Evolutionary conservation across 2,329 filamentous ascomycete genomes (phyloP).

Genomic region (Clarireedia hainanense): DNA sequence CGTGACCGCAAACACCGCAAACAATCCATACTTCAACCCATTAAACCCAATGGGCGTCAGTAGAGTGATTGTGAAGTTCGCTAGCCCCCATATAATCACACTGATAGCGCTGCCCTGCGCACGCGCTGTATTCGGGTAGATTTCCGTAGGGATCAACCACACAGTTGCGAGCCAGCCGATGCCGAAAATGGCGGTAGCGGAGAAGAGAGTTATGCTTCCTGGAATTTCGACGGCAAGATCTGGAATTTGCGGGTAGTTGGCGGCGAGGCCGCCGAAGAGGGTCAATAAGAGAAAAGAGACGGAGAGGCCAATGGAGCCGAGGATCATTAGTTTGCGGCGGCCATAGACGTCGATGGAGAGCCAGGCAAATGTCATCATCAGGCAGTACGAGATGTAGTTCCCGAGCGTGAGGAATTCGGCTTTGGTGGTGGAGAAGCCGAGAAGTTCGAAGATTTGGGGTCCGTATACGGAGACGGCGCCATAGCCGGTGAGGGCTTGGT

Average conservation of each 20-base stretch:
- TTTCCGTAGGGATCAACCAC: slow-evolving; percentile 50
- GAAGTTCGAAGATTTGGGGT: slow-evolving; percentile 54
- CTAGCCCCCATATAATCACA: slow-evolving; percentile 55
- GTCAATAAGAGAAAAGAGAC: slow-evolving; percentile 43
- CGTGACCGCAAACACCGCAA: slow-evolving; percentile 48
- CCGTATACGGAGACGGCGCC: slow-evolving; percentile 56
- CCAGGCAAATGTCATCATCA: slow-evolving; percentile 54
- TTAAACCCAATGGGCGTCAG: slow-evolving; percentile 57
- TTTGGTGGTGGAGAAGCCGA: slow-evolving; percentile 43
- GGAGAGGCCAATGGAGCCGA: slow-evolving; percentile 41
- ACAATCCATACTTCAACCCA: slow-evolving; percentile 48
- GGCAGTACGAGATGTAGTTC: slow-evolving; percentile 54
- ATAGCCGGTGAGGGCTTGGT: slow-evolving; percentile 50
- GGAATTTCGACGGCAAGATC: slow-evolving; percentile 38
- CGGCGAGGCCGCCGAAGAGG: slow-evolving; percentile 41
- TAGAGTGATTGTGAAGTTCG: slow-evolving; percentile 35
- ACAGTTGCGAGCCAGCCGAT: slow-evolving; percentile 52
- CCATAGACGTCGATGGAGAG: slow-evolving; percentile 48
- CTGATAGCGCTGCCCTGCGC: slow-evolving; percentile 60
- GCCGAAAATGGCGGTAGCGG: slow-evolving; percentile 52
- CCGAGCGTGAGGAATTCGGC: slow-evolving; percentile 51
- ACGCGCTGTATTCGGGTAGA: slow-evolving; percentile 53
- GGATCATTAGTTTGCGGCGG: slow-evolving; percentile 44
- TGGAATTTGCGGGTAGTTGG: slow-evolving; percentile 34
- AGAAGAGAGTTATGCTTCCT: slow-evolving; percentile 44